Evolutionary conservation across 2,329 filamentous ascomycete species (phyloP), one percentile per base, ranked within the genome.

Genomic region (Aureobasidium uvarum): DNA sequence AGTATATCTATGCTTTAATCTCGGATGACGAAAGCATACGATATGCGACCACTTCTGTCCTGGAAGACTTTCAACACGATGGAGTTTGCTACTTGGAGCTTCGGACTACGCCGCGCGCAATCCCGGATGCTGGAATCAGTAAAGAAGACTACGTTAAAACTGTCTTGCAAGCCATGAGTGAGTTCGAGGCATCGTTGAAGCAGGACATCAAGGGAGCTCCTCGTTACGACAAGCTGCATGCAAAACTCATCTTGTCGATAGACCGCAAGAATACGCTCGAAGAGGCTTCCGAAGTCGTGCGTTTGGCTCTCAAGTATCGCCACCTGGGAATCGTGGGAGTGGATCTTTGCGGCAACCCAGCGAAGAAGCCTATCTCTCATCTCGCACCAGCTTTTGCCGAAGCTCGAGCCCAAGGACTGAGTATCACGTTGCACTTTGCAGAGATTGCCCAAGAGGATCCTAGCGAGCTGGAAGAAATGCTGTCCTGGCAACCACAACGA

Each of bases 41-140:
- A 46, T 82, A 85, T 70, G 85, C 89, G 31, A 92, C 90, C 1
- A 79, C 77, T 48, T 82, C 84, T 5, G 89, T 93, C 51, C 81
- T 92, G 7, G 67, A 78, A 23, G 83, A 86, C 70, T 96, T 95
- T 72, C 80, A 84, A 59, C 74, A 76, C 31, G 91, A 95, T 72
- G 89, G 89, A 41, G 87, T 94, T 18, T 81, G 85, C 65, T 94
- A 95, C 73, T 82, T 93, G 14, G 91, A 96, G 74, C 83, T 95
- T 28, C 86, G 91, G 50, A 94, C 91, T 0, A 95, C 90, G 1
- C 91, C 91, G 0, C 85, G 91, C 62, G 81, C 83, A 1, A 84
- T 88, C 39, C 79, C 82, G 3, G 73, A 76, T 0, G 78, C 80
- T 6, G 76, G 76, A 16, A 77, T 91, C 45, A 84, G 86, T 28